Evolutionary conservation across 2,329 filamentous ascomycete species (phyloP), one percentile per base, ranked within the genome.

Genomic region (Magnaporthiopsis incrustans): DNA sequence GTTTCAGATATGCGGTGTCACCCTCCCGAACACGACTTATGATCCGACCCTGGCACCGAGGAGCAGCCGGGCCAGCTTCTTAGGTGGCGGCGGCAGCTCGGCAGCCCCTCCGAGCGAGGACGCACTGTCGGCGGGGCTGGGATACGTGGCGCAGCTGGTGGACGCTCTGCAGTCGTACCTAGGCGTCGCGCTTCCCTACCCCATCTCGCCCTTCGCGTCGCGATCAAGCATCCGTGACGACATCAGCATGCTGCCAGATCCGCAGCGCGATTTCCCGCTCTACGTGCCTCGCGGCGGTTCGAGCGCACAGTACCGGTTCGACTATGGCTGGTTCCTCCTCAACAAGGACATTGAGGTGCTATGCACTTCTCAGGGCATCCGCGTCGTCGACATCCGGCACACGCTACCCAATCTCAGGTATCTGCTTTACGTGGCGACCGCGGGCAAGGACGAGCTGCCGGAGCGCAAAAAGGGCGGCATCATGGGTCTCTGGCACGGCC

Each of bases 371-470:
- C 87, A 92, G 68, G 89, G 89, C 0, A 79, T 97, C 15, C 87
- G 89, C 60, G 88, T 96, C 1, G 83, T 97, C 67, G 95, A 99
- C 71, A 92, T 97, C 25, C 85, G 95, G 5, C 92, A 98, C 69
- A 96, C 94, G 0, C 78, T 98, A 8, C 92, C 94, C 1, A 99
- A 99, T 72, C 79, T 99, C 12, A 96, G 97, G 74, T 97, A 97
- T 70, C 79, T 98, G 22, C 79, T 98, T 2, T 97, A 96, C 70
- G 89, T 98, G 2, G 89, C 92, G 68, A 95, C 91, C 38, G 91
- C 92, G 0, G 92, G 92, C 0, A 88, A 74, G 1, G 82, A 84
- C 33, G 83, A 88, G 64, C 74, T 88, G 2, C 86, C 86, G 0
- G 83, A 84, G 70, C 78, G 86, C 56, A 88, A 86, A 67, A 79